These are phyloP conservation scores for Paraphysoderma sedebokerense DNA, from an alignment of 371 early-diverging fungal genomes.

Conservation along the genomic window DNA sequence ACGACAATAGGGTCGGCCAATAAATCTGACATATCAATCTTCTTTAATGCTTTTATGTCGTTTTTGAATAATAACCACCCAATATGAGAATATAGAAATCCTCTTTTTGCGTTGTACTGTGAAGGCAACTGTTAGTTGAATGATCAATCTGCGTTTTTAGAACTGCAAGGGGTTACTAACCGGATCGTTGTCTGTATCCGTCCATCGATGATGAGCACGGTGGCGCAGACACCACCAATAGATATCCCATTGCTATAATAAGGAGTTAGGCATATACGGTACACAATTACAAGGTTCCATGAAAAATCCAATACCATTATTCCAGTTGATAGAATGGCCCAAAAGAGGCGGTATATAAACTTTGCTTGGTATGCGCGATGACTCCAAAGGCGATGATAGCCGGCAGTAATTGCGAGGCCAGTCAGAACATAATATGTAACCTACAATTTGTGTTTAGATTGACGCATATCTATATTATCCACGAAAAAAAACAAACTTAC, in stretches of 20 bases:
- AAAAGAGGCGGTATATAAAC: constrained; percentile 23
- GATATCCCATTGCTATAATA: neutral
- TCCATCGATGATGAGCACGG: constrained; percentile 84
- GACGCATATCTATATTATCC: too few relatives aligned
- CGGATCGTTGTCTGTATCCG: constrained; percentile 85
- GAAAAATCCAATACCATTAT: too few relatives aligned
- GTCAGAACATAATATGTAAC: constrained; percentile 61
- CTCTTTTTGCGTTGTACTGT: constrained; percentile 67
- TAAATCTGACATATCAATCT: constrained; percentile 70
- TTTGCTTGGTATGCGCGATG: constrained; percentile 56
- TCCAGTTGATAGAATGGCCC: constrained; percentile 6
- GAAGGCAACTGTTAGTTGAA: too few relatives aligned
- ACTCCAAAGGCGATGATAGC: constrained; percentile 68
- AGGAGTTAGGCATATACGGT: too few relatives aligned
- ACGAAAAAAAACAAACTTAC: too few relatives aligned
- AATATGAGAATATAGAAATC: constrained; percentile 72
- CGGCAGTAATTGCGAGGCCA: constrained; percentile 85
- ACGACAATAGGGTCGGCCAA: constrained; percentile 53
- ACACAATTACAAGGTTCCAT: too few relatives aligned
- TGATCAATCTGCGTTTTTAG: too few relatives aligned
- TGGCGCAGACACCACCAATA: constrained; percentile 36
- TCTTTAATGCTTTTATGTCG: constrained; percentile 39
- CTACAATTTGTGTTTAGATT: too few relatives aligned
- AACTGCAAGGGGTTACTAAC: too few relatives aligned
- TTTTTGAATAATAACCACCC: constrained; percentile 77